Percentiles rank a stretch among this genome's conserved stretches.
phyloP scores from a whole-genome alignment of 352 stramenopile genomes.

The Phytophthora fragariaefolia region DNA sequence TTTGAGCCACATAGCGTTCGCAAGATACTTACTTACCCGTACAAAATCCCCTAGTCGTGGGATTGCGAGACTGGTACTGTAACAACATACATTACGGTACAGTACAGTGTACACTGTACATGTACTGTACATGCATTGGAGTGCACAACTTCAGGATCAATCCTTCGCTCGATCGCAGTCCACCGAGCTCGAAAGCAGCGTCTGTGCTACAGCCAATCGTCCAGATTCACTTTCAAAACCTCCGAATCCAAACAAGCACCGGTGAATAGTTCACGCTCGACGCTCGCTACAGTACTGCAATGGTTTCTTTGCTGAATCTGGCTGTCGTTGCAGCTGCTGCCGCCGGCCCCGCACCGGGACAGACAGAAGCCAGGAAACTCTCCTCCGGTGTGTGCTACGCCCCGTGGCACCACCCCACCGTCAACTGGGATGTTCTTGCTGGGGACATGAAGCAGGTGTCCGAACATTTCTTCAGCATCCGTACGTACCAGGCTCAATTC shows the following conservation, averaged over 20 bases:
- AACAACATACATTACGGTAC: too few relatives aligned
- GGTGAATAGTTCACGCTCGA: background rate
- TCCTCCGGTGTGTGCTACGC: slow-evolving; percentile 59
- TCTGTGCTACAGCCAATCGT: slow-evolving; percentile 2
- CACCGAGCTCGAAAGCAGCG: background rate
- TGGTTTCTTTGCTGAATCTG: slow-evolving; percentile 7
- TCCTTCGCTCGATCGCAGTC: slow-evolving; percentile 19
- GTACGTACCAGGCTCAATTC: slow-evolving; percentile 74
- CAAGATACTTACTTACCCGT: background rate
- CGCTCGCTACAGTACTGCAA: slow-evolving; percentile 5
- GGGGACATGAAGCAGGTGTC: slow-evolving; percentile 45
- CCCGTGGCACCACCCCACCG: slow-evolving; percentile 61
- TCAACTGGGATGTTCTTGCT: slow-evolving; percentile 43
- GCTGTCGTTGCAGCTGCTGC: background rate
- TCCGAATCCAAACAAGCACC: slow-evolving; percentile 9
- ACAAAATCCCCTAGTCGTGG: slow-evolving; percentile 1
- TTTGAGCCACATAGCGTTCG: slow-evolving; percentile 2
- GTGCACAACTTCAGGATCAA: slow-evolving; percentile 21
- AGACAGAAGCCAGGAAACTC: slow-evolving; percentile 14
- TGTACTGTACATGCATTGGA: slow-evolving; percentile 5
- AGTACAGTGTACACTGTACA: slow-evolving; percentile 9
- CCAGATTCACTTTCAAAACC: slow-evolving; percentile 12
- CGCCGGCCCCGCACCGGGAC: background rate
- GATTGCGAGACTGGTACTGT: too few relatives aligned
- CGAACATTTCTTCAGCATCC: slow-evolving; percentile 63